Conservation (phyloP, 805 yeast species). For the Yamadazyma scolyti region DNA sequence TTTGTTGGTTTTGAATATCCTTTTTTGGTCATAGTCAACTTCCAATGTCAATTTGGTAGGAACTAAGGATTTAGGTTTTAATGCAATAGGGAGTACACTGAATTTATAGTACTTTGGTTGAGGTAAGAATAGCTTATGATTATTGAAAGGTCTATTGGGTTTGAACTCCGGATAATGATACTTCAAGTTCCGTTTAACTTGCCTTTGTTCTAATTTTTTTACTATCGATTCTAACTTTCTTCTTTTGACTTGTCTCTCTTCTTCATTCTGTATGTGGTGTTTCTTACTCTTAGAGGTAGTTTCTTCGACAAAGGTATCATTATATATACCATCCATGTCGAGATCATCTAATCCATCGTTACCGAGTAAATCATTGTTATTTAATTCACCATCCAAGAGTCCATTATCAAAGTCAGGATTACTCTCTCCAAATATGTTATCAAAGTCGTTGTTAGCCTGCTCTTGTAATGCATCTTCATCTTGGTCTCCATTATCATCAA, state of each 20-base stretch:
- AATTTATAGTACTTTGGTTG: constrained; percentile 51
- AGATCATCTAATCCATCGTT: constrained; percentile 23
- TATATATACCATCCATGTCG: constrained; percentile 19
- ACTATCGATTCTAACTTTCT: constrained; percentile 26
- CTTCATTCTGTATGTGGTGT: constrained; percentile 13
- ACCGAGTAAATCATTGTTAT: constrained; percentile 8
- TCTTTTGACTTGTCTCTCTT: constrained; percentile 20
- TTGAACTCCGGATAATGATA: constrained; percentile 63
- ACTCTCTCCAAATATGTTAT: constrained; percentile 33
- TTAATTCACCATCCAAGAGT: constrained; percentile 8
- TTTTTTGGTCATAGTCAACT: constrained; percentile 57
- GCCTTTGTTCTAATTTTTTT: constrained; percentile 24
- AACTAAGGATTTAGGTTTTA: constrained; percentile 39
- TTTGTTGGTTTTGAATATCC: constrained; percentile 40
- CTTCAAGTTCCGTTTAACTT: constrained; percentile 28
- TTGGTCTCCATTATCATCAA: neutral
- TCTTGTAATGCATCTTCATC: constrained; percentile 20
- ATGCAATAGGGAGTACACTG: constrained; percentile 46
- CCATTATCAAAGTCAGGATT: constrained; percentile 16
- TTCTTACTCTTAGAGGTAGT: neutral
- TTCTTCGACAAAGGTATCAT: constrained; percentile 10
- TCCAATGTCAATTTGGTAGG: constrained; percentile 63
- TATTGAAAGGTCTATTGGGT: constrained; percentile 51
- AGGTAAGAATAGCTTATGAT: constrained; percentile 66
- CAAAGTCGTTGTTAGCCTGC: constrained; percentile 37